A percentile compares a stretch with the other conserved stretches of the same genome.
These are phyloP conservation scores for Aristolochia fimbriata DNA, from an alignment of 164 flowering plant genomes.

Conservation along the genomic window DNA sequence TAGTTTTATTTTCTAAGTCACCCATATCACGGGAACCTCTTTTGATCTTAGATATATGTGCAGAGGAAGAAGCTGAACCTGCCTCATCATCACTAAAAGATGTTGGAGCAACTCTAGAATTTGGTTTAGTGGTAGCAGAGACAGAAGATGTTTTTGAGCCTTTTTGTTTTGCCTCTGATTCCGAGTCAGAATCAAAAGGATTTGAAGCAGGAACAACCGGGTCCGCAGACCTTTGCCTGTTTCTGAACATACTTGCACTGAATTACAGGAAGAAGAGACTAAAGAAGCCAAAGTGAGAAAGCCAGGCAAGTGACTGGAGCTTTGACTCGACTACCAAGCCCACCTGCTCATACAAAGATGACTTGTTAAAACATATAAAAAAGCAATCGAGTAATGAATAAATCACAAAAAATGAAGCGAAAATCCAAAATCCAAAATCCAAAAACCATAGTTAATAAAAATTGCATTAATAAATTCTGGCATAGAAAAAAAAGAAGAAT, in stretches of 20 bases:
- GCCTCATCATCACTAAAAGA: background rate
- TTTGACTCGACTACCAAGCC: no score
- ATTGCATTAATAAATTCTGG: no score
- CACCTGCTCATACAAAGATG: no score
- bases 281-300: background rate
- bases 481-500: no score
- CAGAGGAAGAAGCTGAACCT: background rate
- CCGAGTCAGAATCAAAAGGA: slow-evolving; percentile 57
- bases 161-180: slow-evolving; percentile 26
- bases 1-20: slow-evolving; percentile 46
- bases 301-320: background rate
- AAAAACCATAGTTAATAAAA: no score
- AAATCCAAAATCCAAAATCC: no score
- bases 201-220: slow-evolving; percentile 30
- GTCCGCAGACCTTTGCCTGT: slow-evolving; percentile 32
- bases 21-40: slow-evolving; percentile 41
- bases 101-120: background rate
- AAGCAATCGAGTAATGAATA: no score
- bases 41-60: slow-evolving; percentile 36
- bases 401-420: no score
- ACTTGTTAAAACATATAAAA: no score
- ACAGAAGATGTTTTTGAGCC: slow-evolving; percentile 38
- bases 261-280: background rate
- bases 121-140: slow-evolving; percentile 13
- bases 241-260: background rate